These are phyloP conservation scores for Boletus reticulatus DNA, from an alignment of 768 basidiomycete species.

Conservation along the genomic window DNA sequence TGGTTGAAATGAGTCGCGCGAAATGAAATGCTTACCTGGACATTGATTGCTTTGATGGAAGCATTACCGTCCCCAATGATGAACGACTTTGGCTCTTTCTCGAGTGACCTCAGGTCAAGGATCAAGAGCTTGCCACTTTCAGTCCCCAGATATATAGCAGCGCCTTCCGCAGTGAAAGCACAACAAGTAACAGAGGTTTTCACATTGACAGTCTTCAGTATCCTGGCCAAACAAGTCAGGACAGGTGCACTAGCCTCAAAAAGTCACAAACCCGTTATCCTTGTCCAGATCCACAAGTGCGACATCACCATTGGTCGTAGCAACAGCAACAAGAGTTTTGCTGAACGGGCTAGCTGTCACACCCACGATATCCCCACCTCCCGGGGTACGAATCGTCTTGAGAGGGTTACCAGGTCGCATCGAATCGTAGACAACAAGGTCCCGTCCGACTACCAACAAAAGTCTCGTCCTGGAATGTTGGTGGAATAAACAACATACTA, in stretches of 20 bases:
- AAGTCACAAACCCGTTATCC: constrained; percentile 56
- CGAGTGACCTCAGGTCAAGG: constrained; percentile 61
- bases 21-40: constrained; percentile 47
- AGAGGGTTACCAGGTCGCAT: constrained; percentile 53
- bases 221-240: constrained; percentile 34
- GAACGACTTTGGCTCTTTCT: constrained; percentile 60
- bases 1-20: neutral
- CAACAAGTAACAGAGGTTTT: constrained; percentile 57
- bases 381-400: constrained; percentile 50
- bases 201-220: constrained; percentile 56
- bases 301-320: constrained; percentile 52
- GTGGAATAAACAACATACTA: constrained; percentile 59
- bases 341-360: constrained; percentile 73
- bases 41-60: constrained; percentile 50
- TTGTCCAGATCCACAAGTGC: constrained; percentile 71
- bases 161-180: constrained; percentile 68
- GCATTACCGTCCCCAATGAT: constrained; percentile 46
- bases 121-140: constrained; percentile 60
- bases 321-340: constrained; percentile 64
- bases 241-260: neutral
- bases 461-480: constrained; percentile 59
- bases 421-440: constrained; percentile 62
- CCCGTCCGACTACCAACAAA: constrained; percentile 50
- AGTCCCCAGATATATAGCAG: constrained; percentile 63
- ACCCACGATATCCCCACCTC: constrained; percentile 51